A percentile compares a stretch with the other conserved stretches of the same genome.
These are phyloP conservation scores for Pseudogymnoascus verrucosus DNA, from an alignment of 2,329 filamentous ascomycete genomes.

Conservation along the genomic window DNA sequence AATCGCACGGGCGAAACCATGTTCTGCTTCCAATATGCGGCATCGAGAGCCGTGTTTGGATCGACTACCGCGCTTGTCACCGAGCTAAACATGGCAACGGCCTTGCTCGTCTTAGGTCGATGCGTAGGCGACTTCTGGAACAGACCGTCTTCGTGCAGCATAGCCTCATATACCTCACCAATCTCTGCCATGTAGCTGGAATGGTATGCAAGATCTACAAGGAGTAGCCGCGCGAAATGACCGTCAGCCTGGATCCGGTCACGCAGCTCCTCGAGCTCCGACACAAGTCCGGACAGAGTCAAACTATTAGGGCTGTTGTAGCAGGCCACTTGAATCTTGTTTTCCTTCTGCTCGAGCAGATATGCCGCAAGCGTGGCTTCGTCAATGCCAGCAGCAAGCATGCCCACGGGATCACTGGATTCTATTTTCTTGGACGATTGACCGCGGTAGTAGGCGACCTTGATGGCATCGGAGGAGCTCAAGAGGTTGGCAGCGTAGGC, in stretches of 20 bases:
- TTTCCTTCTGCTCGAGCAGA: neutral
- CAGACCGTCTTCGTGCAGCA: neutral
- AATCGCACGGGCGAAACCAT: slow-evolving; percentile 37
- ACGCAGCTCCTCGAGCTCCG: slow-evolving; percentile 12
- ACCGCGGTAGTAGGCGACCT: slow-evolving; percentile 37
- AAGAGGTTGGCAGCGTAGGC: slow-evolving; percentile 35
- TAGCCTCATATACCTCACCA: slow-evolving; percentile 19
- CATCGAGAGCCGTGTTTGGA: slow-evolving; percentile 5
- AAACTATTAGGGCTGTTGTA: slow-evolving; percentile 23
- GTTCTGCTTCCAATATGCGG: slow-evolving; percentile 39
- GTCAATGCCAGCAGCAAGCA: slow-evolving; percentile 43
- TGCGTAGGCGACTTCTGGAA: neutral
- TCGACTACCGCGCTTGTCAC: slow-evolving; percentile 16
- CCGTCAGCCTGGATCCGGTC: slow-evolving; percentile 14
- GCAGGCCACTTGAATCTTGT: slow-evolving; percentile 27
- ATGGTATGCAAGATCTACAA: slow-evolving; percentile 23
- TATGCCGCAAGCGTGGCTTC: slow-evolving; percentile 15
- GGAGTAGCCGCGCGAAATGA: slow-evolving; percentile 16
- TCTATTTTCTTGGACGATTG: slow-evolving; percentile 22
- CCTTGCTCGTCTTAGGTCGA: neutral
- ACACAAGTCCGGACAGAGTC: slow-evolving; percentile 20
- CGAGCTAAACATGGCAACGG: neutral
- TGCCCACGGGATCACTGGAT: slow-evolving; percentile 33
- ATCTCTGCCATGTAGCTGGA: slow-evolving; percentile 29
- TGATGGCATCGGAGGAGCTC: slow-evolving; percentile 27